A percentile compares a stretch with the other conserved stretches of the same genome.
These are phyloP conservation scores for Xylaria arbuscula DNA, from an alignment of 2,329 filamentous ascomycete species.

Conservation along the genomic window DNA sequence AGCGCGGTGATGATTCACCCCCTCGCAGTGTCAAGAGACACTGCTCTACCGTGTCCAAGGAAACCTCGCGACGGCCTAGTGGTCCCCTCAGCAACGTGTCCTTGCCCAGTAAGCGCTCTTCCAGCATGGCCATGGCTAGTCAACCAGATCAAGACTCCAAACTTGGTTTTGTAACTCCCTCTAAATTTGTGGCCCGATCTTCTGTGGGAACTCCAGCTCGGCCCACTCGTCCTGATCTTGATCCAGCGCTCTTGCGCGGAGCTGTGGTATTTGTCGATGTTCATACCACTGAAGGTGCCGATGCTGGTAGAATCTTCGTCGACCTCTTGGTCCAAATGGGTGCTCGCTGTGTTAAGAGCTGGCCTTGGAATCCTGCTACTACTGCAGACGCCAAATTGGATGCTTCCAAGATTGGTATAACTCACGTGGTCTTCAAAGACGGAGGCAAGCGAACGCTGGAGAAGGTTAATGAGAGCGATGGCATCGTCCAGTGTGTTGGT, in stretches of 20 bases:
- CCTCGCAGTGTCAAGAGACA: constrained; percentile 61
- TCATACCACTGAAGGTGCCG: constrained; percentile 81
- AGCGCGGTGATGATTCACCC: constrained; percentile 71
- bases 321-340: constrained; percentile 85
- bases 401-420: constrained; percentile 74
- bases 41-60: constrained; percentile 62
- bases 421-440: constrained; percentile 91
- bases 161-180: constrained; percentile 55
- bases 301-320: constrained; percentile 83
- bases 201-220: constrained; percentile 66
- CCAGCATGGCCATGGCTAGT: constrained; percentile 46
- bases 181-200: constrained; percentile 65
- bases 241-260: constrained; percentile 70
- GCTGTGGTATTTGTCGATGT: constrained; percentile 87
- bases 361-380: constrained; percentile 74
- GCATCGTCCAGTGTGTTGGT: constrained; percentile 85
- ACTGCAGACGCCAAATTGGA: constrained; percentile 51
- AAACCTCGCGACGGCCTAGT: constrained; percentile 57
- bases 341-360: constrained; percentile 79
- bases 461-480: constrained; percentile 78
- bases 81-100: constrained; percentile 61
- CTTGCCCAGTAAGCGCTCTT: constrained; percentile 60
- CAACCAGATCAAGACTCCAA: constrained; percentile 38
- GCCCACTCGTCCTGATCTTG: constrained; percentile 65
- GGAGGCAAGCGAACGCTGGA: constrained; percentile 83